A percentile compares a stretch with the other conserved stretches of the same genome.
Evolutionary conservation across 805 yeast genomes (phyloP).

Genomic region (Sugiyamaella lignohabitans): DNA sequence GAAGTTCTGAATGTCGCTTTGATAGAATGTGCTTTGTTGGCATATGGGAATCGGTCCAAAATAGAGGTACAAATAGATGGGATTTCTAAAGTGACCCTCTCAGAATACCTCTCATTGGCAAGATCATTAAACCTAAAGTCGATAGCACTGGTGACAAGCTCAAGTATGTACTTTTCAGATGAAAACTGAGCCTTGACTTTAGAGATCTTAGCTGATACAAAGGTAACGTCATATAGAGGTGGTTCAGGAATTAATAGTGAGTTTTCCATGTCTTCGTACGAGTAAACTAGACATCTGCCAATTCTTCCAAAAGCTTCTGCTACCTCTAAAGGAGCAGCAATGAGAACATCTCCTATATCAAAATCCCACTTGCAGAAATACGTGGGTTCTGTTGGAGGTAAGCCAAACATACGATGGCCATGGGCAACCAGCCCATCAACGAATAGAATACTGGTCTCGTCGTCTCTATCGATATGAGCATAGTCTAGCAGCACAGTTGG

Average conservation of each 20-base stretch:
- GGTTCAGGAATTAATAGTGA: slow-evolving; percentile 53
- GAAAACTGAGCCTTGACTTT: slow-evolving; percentile 38
- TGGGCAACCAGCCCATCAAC: slow-evolving; percentile 61
- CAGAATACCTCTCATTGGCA: slow-evolving; percentile 59
- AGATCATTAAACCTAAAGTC: slow-evolving; percentile 55
- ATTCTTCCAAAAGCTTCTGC: slow-evolving; percentile 30
- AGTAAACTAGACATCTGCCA: slow-evolving; percentile 46
- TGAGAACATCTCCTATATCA: slow-evolving; percentile 49
- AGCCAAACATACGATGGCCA: slow-evolving; percentile 89
- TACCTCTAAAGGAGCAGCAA: slow-evolving; percentile 48
- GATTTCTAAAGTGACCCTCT: slow-evolving; percentile 44
- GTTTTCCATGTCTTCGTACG: slow-evolving; percentile 72
- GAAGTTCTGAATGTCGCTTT: slow-evolving; percentile 49
- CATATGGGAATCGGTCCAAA: slow-evolving; percentile 14
- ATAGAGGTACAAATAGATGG: slow-evolving; percentile 40
- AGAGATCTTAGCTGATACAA: slow-evolving; percentile 52
- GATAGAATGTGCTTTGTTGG: slow-evolving; percentile 14
- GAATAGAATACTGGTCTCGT: slow-evolving; percentile 7
- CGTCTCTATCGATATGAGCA: slow-evolving; percentile 33
- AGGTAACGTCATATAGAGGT: slow-evolving; percentile 60
- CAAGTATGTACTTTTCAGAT: slow-evolving; percentile 28
- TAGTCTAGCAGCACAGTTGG: not conserved
- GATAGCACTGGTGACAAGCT: slow-evolving; percentile 25
- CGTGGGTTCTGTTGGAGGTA: slow-evolving; percentile 84
- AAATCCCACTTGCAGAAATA: slow-evolving; percentile 90